Base-by-base conservation (phyloP, 495 filamentous ascomycete genomes). In the Aspergillus haitiensis region DNA sequence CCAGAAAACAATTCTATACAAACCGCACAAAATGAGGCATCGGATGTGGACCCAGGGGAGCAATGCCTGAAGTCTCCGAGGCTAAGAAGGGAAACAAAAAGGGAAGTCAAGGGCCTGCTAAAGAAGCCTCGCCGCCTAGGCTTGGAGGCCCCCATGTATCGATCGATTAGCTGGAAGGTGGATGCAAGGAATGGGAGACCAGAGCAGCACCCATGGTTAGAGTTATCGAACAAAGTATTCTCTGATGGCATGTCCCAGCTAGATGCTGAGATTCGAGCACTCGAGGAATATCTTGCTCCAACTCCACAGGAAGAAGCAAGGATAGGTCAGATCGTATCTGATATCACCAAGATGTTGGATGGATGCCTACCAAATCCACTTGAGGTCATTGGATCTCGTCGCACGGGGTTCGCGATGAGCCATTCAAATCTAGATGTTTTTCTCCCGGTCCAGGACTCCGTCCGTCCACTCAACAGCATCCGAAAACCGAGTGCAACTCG, bases 361-460 rank as follows among this genome's bases (percentile, higher is more conserved):
- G 16, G 49, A 7, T 51, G 58, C 6, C 59, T 70, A 9, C 67
- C 68, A 7, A 60, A 69, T 47, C n/a, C 63, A 6, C 72, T 78
- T 6, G 65, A 76, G 40, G 42, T 81, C 10, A 77, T 82, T 56
- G 85, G 85, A 16, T 85, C 83, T 6, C 70, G 78, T 37, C 53
- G 64, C 6, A 85, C 78, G n/a, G 81, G 82, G n/a, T 67, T 88
- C 35, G 78, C 76, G 0, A 51, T 73, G 44, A 69, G 75, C 16
- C 71, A 74, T 36, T 87, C 86, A 11, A 78, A 79, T 64, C 66
- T 88, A 5, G 75, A 86, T 63, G 70, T 78, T 58, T 64, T 67
- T 32, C 64, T 78, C 7, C 61, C 62, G 8, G 62, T 78, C 6
- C 52, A 67, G 6, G 68, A 72, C 48, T 12, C 52, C 15, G 60